phyloP scores from a whole-genome alignment of 2,329 filamentous ascomycete species.

The Fusarium sp. region DNA sequence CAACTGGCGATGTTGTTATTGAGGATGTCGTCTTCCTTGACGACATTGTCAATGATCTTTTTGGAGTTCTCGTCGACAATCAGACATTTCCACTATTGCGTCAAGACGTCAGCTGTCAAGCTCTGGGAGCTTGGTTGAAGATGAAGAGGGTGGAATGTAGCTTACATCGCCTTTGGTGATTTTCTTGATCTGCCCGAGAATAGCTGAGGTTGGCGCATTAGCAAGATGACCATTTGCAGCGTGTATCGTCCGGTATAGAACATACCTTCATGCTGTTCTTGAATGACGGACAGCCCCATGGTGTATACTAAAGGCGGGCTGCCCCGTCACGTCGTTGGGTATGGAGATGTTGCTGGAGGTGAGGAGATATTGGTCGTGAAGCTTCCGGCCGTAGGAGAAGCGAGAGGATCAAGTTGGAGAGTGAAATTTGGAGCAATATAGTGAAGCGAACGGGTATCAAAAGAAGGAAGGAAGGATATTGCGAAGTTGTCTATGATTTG shows the following conservation, averaged over 20 bases:
- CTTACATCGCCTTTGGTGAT: conserved; percentile 87
- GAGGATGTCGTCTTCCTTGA: conserved; percentile 96
- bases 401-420: conserved; percentile 17
- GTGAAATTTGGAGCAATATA: conserved; percentile 9
- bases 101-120: conserved; percentile 24
- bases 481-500: conserved; percentile 18
- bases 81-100: conserved; percentile 91
- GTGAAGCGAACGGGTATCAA: conserved; percentile 35
- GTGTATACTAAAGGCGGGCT: conserved; percentile 58
- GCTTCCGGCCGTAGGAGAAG: conserved; percentile 17
- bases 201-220: conserved; percentile 51
- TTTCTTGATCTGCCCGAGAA: conserved; percentile 72
- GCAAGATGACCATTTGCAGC: neutral
- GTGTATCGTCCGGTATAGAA: neutral
- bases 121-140: neutral
- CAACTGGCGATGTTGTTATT: conserved; percentile 96
- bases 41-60: conserved; percentile 89
- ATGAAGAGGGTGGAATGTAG: conserved; percentile 12
- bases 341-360: conserved; percentile 19
- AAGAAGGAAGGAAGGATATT: conserved; percentile 30
- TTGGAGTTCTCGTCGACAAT: conserved; percentile 88
- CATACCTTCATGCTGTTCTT: conserved; percentile 77
- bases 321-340: conserved; percentile 45
- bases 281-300: conserved; percentile 89
- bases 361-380: conserved; percentile 8